Conservation (phyloP, 352 stramenopile species). For the Globisporangium perplexum region DNA sequence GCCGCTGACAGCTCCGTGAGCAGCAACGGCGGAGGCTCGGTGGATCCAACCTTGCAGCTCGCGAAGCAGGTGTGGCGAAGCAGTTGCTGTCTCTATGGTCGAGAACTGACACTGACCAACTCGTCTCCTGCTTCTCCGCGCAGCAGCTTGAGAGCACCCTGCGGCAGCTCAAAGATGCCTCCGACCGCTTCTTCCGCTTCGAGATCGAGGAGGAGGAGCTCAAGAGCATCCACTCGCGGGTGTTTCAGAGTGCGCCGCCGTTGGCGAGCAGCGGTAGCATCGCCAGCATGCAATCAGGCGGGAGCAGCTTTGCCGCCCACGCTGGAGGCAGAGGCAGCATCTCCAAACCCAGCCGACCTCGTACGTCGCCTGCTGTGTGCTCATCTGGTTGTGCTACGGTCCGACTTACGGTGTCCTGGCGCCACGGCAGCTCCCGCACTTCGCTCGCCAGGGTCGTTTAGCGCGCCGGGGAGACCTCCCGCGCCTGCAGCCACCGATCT, state of each 20-base stretch:
- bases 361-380: slow-evolving; percentile 8
- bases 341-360: slow-evolving; percentile 17
- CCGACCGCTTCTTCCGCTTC: slow-evolving; percentile 89
- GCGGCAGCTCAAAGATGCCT: slow-evolving; percentile 67
- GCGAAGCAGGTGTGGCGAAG: slow-evolving; percentile 22
- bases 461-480: slow-evolving; percentile 5
- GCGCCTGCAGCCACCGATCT: slow-evolving; percentile 30
- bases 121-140: neutral
- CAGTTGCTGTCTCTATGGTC: neutral
- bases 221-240: slow-evolving; percentile 51
- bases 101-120: neutral
- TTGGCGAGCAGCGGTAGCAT: neutral
- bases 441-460: slow-evolving; percentile 26
- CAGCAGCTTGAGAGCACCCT: slow-evolving; percentile 66
- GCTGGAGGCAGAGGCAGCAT: neutral
- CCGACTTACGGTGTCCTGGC: neutral
- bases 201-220: slow-evolving; percentile 93
- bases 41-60: slow-evolving; percentile 16
- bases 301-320: too few relatives aligned
- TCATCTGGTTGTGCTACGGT: neutral
- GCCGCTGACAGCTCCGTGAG: slow-evolving; percentile 42
- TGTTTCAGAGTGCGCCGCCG: slow-evolving; percentile 26
- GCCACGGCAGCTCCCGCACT: slow-evolving; percentile 1
- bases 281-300: neutral
- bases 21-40: slow-evolving; percentile 5